Evolutionary conservation across 2,329 filamentous ascomycete genomes (phyloP).

Genomic region (Penicillium sp.): DNA sequence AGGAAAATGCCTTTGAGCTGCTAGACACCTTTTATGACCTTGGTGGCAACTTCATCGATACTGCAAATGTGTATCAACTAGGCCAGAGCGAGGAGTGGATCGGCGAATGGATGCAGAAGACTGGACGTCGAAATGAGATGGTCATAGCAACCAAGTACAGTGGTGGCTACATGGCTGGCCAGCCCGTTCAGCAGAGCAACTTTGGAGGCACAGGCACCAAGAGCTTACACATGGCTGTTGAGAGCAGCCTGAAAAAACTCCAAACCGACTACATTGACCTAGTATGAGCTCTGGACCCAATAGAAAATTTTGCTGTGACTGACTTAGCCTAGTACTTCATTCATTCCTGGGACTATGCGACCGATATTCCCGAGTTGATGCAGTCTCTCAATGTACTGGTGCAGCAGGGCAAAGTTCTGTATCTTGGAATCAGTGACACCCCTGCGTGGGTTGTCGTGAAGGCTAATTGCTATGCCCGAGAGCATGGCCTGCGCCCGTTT

Average conservation of each 20-base stretch:
- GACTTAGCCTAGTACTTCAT: conserved; percentile 48
- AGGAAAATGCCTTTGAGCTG: conserved; percentile 44
- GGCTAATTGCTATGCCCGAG: conserved; percentile 65
- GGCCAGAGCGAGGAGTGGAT: conserved; percentile 48
- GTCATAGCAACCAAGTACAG: conserved; percentile 55
- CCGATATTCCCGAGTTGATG: conserved; percentile 64
- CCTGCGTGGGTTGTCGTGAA: conserved; percentile 67
- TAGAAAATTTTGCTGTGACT: background rate
- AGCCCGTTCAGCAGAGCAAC: conserved; percentile 33
- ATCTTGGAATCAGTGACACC: conserved; percentile 64
- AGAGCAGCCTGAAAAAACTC: conserved; percentile 28
- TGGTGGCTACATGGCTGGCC: conserved; percentile 29
- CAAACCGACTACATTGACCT: conserved; percentile 37
- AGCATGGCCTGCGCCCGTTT: conserved; percentile 67
- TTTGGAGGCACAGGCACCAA: conserved; percentile 37
- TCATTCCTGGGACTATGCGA: conserved; percentile 66
- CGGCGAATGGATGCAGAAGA: conserved; percentile 49
- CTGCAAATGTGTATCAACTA: conserved; percentile 47
- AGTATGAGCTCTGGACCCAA: background rate
- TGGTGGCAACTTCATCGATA: conserved; percentile 53
- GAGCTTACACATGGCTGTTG: conserved; percentile 24
- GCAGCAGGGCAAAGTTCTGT: conserved; percentile 59
- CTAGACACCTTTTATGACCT: conserved; percentile 46
- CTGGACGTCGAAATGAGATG: conserved; percentile 46
- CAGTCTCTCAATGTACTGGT: conserved; percentile 62